Conservation (phyloP, 1,139 yeast genomes). For the Oligophagozyma castellii region DNA sequence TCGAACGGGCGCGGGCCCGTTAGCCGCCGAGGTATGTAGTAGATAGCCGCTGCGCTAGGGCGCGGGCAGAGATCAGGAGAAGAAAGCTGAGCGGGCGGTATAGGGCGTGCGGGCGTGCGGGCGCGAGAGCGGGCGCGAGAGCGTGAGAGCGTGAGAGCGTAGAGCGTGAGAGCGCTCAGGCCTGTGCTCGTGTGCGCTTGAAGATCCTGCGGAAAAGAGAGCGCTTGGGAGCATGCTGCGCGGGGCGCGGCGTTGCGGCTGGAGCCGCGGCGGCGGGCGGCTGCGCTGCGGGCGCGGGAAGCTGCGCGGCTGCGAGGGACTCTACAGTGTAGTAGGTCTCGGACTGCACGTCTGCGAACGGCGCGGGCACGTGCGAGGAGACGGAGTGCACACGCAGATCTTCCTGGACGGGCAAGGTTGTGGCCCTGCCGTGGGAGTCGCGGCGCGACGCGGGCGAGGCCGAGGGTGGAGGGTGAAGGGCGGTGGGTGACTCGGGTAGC, state of each 20-base stretch:
- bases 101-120: too few species aligned
- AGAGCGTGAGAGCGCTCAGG: too few species aligned
- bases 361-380: conserved; percentile 5
- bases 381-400: conserved; percentile 3
- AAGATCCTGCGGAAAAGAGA: too few species aligned
- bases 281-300: background rate
- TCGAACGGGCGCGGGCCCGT: too few species aligned
- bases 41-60: too few species aligned
- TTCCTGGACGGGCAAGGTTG: conserved; percentile 9
- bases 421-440: conserved; percentile 6
- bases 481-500: background rate
- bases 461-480: background rate
- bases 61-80: too few species aligned
- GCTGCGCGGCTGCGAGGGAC: background rate
- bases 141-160: too few species aligned
- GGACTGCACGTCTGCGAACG: background rate
- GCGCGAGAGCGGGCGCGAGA: too few species aligned
- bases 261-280: background rate
- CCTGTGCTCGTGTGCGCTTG: too few species aligned
- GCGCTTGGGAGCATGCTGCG: too few species aligned
- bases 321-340: background rate
- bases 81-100: too few species aligned
- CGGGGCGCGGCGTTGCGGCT: background rate
- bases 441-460: background rate
- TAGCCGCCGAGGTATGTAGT: too few species aligned